Evolutionary conservation across 345 rosid species (phyloP).

Genomic region (Eucalyptus shirleyi): DNA sequence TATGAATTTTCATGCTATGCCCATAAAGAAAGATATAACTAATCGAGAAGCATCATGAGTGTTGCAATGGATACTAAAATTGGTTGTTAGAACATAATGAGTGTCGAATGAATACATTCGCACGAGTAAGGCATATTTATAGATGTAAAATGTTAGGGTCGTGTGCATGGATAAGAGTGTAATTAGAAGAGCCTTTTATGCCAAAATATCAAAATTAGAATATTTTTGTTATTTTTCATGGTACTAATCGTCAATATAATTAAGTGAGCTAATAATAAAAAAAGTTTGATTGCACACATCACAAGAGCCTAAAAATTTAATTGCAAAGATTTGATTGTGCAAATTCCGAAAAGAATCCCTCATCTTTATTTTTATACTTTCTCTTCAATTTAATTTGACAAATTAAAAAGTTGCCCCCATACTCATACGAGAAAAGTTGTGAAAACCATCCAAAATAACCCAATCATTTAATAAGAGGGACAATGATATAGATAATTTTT

Average conservation of each 20-base stretch:
- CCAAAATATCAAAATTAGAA: not conserved
- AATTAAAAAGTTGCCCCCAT: not conserved
- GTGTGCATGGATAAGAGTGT: too few relatives aligned
- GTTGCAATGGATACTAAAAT: not conserved
- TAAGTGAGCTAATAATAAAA: not conserved
- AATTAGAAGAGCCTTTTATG: not conserved
- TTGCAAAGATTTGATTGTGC: not conserved
- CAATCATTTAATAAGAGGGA: too few relatives aligned
- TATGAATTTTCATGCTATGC: not conserved
- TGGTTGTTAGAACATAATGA: not conserved
- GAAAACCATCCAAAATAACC: not conserved
- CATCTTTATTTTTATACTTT: too few relatives aligned
- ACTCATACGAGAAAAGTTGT: not conserved
- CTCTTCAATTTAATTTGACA: not conserved
- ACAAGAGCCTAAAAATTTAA: not conserved
- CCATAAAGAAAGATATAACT: not conserved
- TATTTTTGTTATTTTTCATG: not conserved
- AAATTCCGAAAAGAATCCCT: not conserved
- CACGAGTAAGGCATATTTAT: not conserved
- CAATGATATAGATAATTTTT: too few relatives aligned
- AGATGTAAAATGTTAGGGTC: not conserved
- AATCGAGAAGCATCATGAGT: accelerated
- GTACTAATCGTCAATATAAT: not conserved
- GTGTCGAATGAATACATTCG: accelerated
- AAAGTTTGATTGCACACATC: not conserved